Evolutionary conservation across 768 basidiomycete genomes (phyloP).

Genomic region (Favolaschia claudopus): DNA sequence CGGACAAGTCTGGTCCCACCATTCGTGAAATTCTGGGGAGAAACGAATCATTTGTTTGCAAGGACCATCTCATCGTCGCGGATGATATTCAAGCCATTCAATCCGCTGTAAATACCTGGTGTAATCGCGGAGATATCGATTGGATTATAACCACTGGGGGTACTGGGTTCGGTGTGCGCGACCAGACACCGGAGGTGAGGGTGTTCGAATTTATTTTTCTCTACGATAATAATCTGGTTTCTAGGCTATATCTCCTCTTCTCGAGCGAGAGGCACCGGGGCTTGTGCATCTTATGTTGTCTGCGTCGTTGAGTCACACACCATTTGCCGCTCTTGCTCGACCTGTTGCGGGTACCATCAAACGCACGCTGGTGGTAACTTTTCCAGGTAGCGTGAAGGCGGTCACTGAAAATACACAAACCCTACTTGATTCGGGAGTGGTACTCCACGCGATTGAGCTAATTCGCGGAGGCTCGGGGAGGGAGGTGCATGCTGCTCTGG

Average conservation of each 20-base stretch:
- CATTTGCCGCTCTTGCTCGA: conserved; percentile 82
- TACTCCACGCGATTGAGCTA: conserved; percentile 77
- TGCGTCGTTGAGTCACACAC: conserved; percentile 75
- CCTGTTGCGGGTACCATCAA: conserved; percentile 80
- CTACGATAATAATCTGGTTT: not conserved
- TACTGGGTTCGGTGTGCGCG: conserved; percentile 84
- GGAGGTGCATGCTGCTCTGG: conserved; percentile 61
- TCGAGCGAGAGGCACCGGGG: conserved; percentile 73
- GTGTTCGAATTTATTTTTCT: not conserved
- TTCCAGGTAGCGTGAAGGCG: conserved; percentile 88
- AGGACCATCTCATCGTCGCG: conserved; percentile 59
- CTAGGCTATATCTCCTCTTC: conserved; percentile 68
- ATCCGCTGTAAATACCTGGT: conserved; percentile 54
- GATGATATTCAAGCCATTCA: conserved; percentile 69
- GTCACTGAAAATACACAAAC: conserved; percentile 79
- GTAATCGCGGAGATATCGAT: conserved; percentile 56
- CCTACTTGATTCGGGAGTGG: conserved; percentile 63
- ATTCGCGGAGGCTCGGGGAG: conserved; percentile 72
- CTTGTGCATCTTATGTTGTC: conserved; percentile 78
- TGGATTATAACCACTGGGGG: conserved; percentile 88
- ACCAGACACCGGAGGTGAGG: conserved; percentile 83
- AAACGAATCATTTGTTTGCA: conserved; percentile 43
- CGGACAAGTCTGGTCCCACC: conserved; percentile 72
- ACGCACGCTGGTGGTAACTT: conserved; percentile 74
- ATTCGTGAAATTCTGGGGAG: conserved; percentile 58